Conservation (phyloP, 2,329 filamentous ascomycete genomes). For the Celoporthe dispersa region DNA sequence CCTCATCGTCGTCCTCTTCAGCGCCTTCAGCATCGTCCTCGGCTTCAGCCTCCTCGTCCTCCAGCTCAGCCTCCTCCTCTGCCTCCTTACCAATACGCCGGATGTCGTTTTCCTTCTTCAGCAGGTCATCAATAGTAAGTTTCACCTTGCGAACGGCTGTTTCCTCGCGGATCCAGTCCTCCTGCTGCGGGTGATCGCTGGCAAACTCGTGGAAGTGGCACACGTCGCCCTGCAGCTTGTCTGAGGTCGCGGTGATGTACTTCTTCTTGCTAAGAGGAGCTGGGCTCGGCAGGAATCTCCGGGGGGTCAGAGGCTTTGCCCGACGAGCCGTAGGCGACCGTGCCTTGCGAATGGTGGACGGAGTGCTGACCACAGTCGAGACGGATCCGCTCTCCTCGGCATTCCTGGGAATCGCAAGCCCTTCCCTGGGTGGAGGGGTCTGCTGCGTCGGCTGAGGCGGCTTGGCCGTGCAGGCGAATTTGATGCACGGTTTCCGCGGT, state of each 20-base stretch:
- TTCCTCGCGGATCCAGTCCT: conserved; percentile 86
- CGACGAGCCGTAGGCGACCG: conserved; percentile 35
- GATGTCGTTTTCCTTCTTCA: conserved; percentile 88
- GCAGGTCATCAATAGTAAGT: conserved; percentile 86
- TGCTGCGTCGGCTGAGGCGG: conserved; percentile 43
- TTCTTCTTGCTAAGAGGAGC: conserved; percentile 45
- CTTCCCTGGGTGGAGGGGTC: conserved; percentile 18
- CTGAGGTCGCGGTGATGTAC: conserved; percentile 55
- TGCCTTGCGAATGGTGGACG: conserved; percentile 36
- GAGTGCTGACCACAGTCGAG: conserved; percentile 26
- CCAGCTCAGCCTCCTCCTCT: conserved; percentile 82
- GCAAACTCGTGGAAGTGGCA: conserved; percentile 89
- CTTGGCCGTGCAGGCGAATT: conserved; percentile 72
- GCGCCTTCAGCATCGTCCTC: conserved; percentile 45
- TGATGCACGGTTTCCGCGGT: conserved; percentile 67
- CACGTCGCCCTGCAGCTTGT: conserved; percentile 57
- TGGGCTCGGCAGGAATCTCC: conserved; percentile 45
- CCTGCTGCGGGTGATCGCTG: conserved; percentile 77
- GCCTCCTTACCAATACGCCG: conserved; percentile 85
- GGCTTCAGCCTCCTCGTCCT: conserved; percentile 66
- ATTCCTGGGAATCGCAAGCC: conserved; percentile 13
- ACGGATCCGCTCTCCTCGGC: conserved; percentile 25
- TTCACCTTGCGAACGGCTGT: conserved; percentile 66
- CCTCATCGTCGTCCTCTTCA: conserved; percentile 50
- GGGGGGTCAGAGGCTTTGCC: conserved; percentile 38